Conservation (phyloP, 352 stramenopile genomes). For the Globisporangium viniferum region DNA sequence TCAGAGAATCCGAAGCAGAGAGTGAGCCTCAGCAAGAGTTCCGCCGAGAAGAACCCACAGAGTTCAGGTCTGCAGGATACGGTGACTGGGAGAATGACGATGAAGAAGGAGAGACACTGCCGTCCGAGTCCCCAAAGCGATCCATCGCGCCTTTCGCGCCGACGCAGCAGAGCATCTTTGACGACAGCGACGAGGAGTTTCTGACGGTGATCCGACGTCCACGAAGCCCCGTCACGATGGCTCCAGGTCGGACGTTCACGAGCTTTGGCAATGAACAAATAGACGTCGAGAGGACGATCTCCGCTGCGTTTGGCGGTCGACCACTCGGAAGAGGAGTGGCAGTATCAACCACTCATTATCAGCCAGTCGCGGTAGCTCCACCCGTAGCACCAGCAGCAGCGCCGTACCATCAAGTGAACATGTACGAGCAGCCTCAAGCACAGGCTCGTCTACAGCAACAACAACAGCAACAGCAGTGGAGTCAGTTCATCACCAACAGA, state of each 20-base stretch:
- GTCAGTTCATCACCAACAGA: constrained; percentile 5
- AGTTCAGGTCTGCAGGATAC: neutral
- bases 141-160: constrained; percentile 10
- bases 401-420: constrained; percentile 6
- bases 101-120: neutral
- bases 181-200: constrained; percentile 22
- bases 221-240: neutral
- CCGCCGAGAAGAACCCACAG: neutral
- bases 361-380: neutral
- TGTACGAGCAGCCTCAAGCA: constrained; percentile 7
- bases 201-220: constrained; percentile 13
- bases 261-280: constrained; percentile 12
- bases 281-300: constrained; percentile 18
- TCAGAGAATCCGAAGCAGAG: neutral
- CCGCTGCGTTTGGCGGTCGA: constrained; percentile 17
- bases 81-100: neutral
- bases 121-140: constrained; percentile 2
- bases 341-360: neutral
- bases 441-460: neutral
- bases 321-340: neutral
- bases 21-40: neutral
- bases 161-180: constrained; percentile 10
- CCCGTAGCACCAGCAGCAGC: neutral
- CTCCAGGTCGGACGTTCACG: neutral
- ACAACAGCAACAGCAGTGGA: constrained; percentile 4